A percentile compares a stretch with the other conserved stretches of the same genome.
phyloP scores from a whole-genome alignment of 192 early-diverging fungal species.

The Spinellus fusiger region DNA sequence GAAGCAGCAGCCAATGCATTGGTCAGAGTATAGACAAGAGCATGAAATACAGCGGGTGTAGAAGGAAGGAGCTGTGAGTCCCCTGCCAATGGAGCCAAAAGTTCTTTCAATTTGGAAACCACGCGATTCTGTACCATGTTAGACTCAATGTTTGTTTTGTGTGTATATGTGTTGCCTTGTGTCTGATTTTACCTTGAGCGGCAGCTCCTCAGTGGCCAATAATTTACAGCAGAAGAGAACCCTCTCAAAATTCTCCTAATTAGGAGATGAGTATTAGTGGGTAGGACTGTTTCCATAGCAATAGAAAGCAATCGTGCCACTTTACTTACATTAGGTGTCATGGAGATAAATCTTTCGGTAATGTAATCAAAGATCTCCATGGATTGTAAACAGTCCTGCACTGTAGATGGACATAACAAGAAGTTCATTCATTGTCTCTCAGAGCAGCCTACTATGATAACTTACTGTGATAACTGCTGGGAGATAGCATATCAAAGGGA shows the following conservation, averaged over 20 bases:
- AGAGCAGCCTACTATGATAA: not conserved
- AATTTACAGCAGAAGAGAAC: conserved; percentile 29
- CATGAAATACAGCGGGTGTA: conserved; percentile 23
- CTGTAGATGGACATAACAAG: conserved; percentile 5
- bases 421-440: not conserved
- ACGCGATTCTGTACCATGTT: conserved; percentile 22
- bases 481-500: conserved; percentile 10
- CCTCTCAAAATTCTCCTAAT: conserved; percentile 32
- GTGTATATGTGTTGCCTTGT: not conserved
- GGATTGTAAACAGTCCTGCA: conserved; percentile 26
- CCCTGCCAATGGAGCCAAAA: conserved; percentile 3
- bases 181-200: conserved; percentile 19
- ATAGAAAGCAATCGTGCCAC: not conserved
- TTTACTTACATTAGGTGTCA: conserved; percentile 20
- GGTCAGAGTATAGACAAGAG: conserved; percentile 30
- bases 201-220: conserved; percentile 10
- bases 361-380: conserved; percentile 37
- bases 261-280: not conserved
- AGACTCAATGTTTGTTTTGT: too few relatives aligned
- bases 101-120: conserved; percentile 14
- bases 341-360: conserved; percentile 10
- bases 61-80: conserved; percentile 20
- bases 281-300: not conserved
- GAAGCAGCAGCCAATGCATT: conserved; percentile 15
- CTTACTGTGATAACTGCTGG: conserved; percentile 8